Evolutionary conservation across 305 asterid genomes (phyloP), one percentile per base, ranked within the genome.

Genomic region (Ajuga reptans): DNA sequence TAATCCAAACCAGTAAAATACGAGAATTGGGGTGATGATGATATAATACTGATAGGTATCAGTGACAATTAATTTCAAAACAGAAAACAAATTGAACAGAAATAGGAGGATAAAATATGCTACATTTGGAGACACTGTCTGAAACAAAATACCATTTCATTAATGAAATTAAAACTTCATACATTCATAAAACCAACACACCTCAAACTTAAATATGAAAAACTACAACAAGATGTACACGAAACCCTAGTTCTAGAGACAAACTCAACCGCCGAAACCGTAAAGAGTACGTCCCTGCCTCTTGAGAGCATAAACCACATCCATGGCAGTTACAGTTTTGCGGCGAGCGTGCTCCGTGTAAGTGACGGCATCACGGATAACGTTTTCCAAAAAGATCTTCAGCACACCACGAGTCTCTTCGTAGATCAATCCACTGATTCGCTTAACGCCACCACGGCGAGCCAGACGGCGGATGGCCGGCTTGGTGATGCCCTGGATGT

Each of bases 261-360:
- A 14, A 42, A 50, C 54, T 71, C 74, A 78, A 64, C 83, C 80
- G 18, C 83, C 83, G 4, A 79, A 79, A 0, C 83, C 80, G 53
- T 79, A 79, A 11, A 79, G 81, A 4, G 83, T 79, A 33, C 83
- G 80, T 5, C 83, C 83, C 71, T 79, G 83, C 78, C 83, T 79
- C 79, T 78, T 78, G 15, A 78, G 68, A 15, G 82, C 82, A 53
- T 78, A 78, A 1, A 78, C 82, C 8, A 79, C 83, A 7, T 79
- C 83, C 83, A 79, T 79, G 18, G 83, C 83, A 1, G 80, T 79
- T 2, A 79, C 80, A 7, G 83, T 79, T 50, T 79, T 79, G 17
- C 83, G 77, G 64, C 83, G 78, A 46, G 81, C 81, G 4, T 72
- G 81, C 64, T 77, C 81, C 1, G 81, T 72, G 64, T 77, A 77